These are phyloP conservation scores for Dendrobium huoshanense DNA, from an alignment of 106 monocot species.

Conservation along the genomic window DNA sequence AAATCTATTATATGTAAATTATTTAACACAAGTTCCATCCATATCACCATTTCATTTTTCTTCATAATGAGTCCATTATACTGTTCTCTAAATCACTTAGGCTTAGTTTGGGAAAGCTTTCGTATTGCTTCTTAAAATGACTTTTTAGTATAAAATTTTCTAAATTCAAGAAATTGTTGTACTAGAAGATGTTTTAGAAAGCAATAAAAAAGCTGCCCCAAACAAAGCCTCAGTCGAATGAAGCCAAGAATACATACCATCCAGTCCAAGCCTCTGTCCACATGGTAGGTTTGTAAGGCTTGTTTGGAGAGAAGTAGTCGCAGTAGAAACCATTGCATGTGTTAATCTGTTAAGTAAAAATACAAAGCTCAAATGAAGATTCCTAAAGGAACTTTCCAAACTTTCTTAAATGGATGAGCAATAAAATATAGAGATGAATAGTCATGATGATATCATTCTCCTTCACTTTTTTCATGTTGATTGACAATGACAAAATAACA, in stretches of 20 bases:
- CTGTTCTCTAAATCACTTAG: neutral
- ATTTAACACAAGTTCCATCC: too few species aligned
- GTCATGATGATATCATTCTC: neutral
- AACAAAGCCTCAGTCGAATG: neutral
- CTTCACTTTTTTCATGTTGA: neutral
- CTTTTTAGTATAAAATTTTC: too few species aligned
- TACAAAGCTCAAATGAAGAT: neutral
- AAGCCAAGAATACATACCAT: constrained; percentile 40
- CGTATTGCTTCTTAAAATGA: too few species aligned
- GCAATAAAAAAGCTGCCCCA: too few species aligned
- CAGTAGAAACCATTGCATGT: constrained; percentile 87
- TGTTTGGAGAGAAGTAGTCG: constrained; percentile 78
- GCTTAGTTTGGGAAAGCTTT: too few species aligned
- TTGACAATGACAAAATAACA: constrained; percentile 4
- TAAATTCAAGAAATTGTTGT: too few species aligned
- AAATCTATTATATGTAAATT: too few species aligned
- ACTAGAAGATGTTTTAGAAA: too few species aligned
- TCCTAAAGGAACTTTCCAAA: neutral
- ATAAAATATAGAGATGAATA: neutral
- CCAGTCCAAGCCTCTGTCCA: constrained; percentile 98
- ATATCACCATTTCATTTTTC: too few species aligned
- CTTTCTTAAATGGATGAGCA: neutral
- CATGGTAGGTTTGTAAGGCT: constrained; percentile 76
- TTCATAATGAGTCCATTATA: too few species aligned
- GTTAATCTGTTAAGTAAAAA: constrained; percentile 47